A percentile compares a stretch with the other conserved stretches of the same genome.
Evolutionary conservation across 2,329 filamentous ascomycete species (phyloP).

Genomic region (Penicillium sumatraense): DNA sequence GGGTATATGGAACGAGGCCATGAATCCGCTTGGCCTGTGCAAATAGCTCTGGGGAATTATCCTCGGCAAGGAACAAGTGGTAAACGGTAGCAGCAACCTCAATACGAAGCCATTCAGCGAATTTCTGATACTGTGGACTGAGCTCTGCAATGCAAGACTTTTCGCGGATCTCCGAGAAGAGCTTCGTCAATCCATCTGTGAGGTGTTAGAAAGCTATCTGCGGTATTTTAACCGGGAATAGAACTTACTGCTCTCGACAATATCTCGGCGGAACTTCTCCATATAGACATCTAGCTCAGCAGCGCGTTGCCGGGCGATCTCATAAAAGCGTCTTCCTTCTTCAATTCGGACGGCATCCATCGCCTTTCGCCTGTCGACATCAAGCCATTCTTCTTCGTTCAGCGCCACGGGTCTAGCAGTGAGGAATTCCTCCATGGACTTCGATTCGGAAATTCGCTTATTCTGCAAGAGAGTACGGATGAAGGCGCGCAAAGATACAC

Average conservation of each 20-base stretch:
- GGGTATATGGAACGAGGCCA: slow-evolving; percentile 87
- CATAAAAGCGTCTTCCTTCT: slow-evolving; percentile 93
- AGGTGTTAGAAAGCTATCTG: slow-evolving; percentile 8
- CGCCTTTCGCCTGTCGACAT: slow-evolving; percentile 77
- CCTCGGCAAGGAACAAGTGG: slow-evolving; percentile 94
- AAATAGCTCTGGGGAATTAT: slow-evolving; percentile 96
- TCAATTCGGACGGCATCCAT: slow-evolving; percentile 88
- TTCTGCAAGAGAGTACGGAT: slow-evolving; percentile 86
- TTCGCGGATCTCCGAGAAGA: slow-evolving; percentile 90
- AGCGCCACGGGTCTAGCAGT: slow-evolving; percentile 72
- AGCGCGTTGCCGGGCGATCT: slow-evolving; percentile 87
- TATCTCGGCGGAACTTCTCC: slow-evolving; percentile 75
- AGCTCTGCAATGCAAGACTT: slow-evolving; percentile 87
- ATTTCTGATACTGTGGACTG: slow-evolving; percentile 95
- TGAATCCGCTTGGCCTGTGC: slow-evolving; percentile 93
- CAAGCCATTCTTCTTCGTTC: slow-evolving; percentile 80
- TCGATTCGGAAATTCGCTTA: slow-evolving; percentile 78
- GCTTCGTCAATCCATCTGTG: slow-evolving; percentile 80
- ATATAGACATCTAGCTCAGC: slow-evolving; percentile 96
- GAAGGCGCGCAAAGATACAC: slow-evolving; percentile 89
- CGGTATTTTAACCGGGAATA: slow-evolving; percentile 34
- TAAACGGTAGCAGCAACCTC: slow-evolving; percentile 97
- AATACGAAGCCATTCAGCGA: slow-evolving; percentile 96
- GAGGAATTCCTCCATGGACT: slow-evolving; percentile 83
- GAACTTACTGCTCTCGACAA: slow-evolving; percentile 71